Percentiles rank a stretch among this genome's conserved stretches.
These are phyloP conservation scores for Raphanus hybrid DNA, from an alignment of 441 rosid species.

Conservation along the genomic window DNA sequence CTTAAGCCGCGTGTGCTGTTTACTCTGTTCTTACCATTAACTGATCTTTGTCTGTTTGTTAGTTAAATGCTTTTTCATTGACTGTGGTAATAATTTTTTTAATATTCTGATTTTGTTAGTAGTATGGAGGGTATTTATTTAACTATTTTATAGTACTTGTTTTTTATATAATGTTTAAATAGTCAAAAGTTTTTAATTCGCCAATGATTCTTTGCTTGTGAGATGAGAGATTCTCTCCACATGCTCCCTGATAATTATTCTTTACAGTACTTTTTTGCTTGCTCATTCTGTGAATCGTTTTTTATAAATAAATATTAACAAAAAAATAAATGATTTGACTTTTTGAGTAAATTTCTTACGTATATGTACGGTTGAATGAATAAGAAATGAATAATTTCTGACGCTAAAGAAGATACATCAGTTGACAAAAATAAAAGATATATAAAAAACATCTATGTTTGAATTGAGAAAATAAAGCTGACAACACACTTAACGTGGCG, in stretches of 20 bases:
- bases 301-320: slow-evolving; percentile 35
- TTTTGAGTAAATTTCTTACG: slow-evolving; percentile 6
- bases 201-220: slow-evolving; percentile 41
- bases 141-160: background rate
- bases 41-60: background rate
- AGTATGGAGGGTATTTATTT: background rate
- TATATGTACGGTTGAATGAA: slow-evolving; percentile 33
- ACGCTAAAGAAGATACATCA: slow-evolving; percentile 29
- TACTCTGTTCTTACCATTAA: slow-evolving; percentile 20
- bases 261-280: slow-evolving; percentile 18
- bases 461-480: background rate
- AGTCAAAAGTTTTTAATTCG: slow-evolving; percentile 22
- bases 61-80: slow-evolving; percentile 6
- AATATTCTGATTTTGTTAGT: background rate
- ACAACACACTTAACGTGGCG: slow-evolving; percentile 22
- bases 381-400: slow-evolving; percentile 31
- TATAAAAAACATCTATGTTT: background rate
- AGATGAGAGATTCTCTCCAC: slow-evolving; percentile 36
- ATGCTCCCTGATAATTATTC: slow-evolving; percentile 24
- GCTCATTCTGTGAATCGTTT: slow-evolving; percentile 31
- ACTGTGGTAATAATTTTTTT: background rate
- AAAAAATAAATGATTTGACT: slow-evolving; percentile 37
- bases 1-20: slow-evolving; percentile 7
- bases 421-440: background rate
- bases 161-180: background rate